Evolutionary conservation across 2,329 filamentous ascomycete species (phyloP).

Genomic region (Pyrenochaeta sp.): DNA sequence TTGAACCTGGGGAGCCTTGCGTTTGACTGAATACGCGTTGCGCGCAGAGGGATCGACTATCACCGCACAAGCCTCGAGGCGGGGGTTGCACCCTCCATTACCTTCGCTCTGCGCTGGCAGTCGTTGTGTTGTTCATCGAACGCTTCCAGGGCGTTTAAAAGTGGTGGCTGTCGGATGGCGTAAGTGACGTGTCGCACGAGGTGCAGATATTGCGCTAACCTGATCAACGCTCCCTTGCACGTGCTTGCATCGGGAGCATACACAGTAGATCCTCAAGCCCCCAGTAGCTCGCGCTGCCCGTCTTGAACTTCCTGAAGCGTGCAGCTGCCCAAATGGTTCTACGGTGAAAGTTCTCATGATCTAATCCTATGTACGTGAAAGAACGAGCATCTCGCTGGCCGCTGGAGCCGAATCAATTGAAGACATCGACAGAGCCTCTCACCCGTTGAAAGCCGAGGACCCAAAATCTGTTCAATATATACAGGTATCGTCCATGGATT

Average conservation of each 20-base stretch:
- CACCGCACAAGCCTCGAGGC: conserved; percentile 24
- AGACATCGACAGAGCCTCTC: background rate
- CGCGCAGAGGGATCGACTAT: conserved; percentile 13
- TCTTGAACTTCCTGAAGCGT: background rate
- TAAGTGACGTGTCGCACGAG: conserved; percentile 34
- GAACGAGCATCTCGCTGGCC: background rate
- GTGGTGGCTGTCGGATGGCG: conserved; percentile 28
- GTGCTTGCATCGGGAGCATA: conserved; percentile 1
- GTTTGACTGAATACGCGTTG: conserved; percentile 1
- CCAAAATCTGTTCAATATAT: background rate
- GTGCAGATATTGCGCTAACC: conserved; percentile 26
- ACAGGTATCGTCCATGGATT: background rate
- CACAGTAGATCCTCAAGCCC: background rate
- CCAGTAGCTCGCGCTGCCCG: background rate
- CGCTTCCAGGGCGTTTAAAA: conserved; percentile 18
- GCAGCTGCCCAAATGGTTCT: background rate
- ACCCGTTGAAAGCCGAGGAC: background rate
- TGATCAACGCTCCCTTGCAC: conserved; percentile 15
- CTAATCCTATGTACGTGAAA: background rate
- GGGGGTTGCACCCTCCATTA: conserved; percentile 30
- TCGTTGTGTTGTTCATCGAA: conserved; percentile 39
- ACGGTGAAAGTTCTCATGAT: background rate
- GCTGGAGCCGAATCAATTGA: background rate
- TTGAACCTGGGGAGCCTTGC: conserved; percentile 7
- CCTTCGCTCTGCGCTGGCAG: conserved; percentile 36